Percentiles rank a stretch among this genome's conserved stretches.
Conservation (phyloP, 192 early-diverging fungal genomes). For the Radiomyces spectabilis region DNA sequence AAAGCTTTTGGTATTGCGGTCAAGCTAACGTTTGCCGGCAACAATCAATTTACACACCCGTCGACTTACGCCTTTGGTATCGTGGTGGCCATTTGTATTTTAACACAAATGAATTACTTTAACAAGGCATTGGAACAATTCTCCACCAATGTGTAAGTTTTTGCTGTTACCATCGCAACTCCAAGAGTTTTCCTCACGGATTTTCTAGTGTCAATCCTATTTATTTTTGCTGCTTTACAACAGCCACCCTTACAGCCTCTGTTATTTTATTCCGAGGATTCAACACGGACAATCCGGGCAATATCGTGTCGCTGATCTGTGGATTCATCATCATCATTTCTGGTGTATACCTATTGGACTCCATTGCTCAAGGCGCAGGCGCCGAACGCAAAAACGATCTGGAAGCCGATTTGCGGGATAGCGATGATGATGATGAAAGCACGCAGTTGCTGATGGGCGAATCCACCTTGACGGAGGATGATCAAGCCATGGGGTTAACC, state of each 20-base stretch:
- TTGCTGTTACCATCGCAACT: not conserved
- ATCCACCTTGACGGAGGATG: constrained; percentile 42
- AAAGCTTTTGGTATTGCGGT: constrained; percentile 94
- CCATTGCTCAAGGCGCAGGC: too few relatives aligned
- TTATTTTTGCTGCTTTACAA: constrained; percentile 95
- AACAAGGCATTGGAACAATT: constrained; percentile 93
- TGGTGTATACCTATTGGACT: constrained; percentile 83
- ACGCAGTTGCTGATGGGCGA: constrained; percentile 35
- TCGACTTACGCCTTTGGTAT: constrained; percentile 84
- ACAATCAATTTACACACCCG: constrained; percentile 83
- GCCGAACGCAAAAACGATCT: constrained; percentile 4
- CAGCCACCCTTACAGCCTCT: constrained; percentile 88
- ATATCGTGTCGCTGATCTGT: constrained; percentile 77
- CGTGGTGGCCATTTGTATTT: constrained; percentile 72
- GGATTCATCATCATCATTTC: constrained; percentile 91
- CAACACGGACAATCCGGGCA: constrained; percentile 61
- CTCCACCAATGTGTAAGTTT: constrained; percentile 72
- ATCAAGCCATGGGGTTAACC: too few relatives aligned
- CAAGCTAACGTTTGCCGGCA: constrained; percentile 85
- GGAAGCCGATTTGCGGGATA: constrained; percentile 7
- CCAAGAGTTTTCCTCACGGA: not conserved
- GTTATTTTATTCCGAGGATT: constrained; percentile 88
- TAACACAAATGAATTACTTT: constrained; percentile 95
- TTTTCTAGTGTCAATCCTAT: constrained; percentile 65
- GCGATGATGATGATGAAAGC: constrained; percentile 24